Percentiles rank a stretch among this genome's conserved stretches.
phyloP scores from a whole-genome alignment of 2,329 filamentous ascomycete genomes.

The Trichoderma aggressivum region DNA sequence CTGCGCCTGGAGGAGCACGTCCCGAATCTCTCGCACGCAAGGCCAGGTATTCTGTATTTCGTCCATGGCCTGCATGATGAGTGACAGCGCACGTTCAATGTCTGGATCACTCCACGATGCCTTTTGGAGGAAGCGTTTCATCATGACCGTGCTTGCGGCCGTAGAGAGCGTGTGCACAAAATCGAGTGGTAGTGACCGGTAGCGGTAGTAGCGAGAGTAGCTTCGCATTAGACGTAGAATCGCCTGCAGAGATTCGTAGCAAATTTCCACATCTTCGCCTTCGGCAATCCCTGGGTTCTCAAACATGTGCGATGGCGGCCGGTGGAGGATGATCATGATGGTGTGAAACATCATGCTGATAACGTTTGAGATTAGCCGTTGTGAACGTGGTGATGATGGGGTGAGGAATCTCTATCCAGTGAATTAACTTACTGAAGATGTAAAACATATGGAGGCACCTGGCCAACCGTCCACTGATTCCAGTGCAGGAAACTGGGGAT shows the following conservation, averaged over 20 bases:
- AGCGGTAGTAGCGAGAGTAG: conserved; percentile 44
- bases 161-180: conserved; percentile 49
- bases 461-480: conserved; percentile 49
- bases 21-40: conserved; percentile 42
- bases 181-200: conserved; percentile 43
- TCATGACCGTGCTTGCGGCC: conserved; percentile 44
- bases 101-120: conserved; percentile 41
- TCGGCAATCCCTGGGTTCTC: conserved; percentile 37
- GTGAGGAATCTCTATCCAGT: neutral
- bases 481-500: conserved; percentile 47
- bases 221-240: conserved; percentile 44
- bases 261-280: conserved; percentile 47
- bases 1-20: conserved; percentile 32
- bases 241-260: conserved; percentile 46
- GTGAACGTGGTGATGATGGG: neutral
- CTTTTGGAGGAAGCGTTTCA: conserved; percentile 42
- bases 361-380: conserved; percentile 20
- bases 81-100: conserved; percentile 48
- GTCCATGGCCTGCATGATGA: conserved; percentile 48
- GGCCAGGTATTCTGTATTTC: conserved; percentile 50
- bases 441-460: conserved; percentile 44
- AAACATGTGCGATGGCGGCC: conserved; percentile 44
- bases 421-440: conserved; percentile 40
- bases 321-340: conserved; percentile 50
- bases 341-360: conserved; percentile 47